Conservation (phyloP, 305 asterid genomes). For the Rubia peregrina region DNA sequence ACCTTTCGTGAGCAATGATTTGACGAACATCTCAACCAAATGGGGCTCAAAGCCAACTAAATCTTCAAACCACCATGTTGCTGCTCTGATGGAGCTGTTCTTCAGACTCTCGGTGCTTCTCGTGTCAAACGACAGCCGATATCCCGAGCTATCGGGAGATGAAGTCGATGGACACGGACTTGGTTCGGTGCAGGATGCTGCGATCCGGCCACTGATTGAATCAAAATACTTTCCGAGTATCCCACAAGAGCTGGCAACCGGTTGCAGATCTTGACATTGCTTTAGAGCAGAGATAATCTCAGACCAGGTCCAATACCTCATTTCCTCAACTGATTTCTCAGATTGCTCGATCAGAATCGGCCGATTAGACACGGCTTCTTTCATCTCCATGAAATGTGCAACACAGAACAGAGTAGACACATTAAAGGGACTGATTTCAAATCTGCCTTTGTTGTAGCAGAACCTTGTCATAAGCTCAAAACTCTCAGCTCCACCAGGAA, state of each 20-base stretch:
- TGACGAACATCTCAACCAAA: slow-evolving; percentile 33
- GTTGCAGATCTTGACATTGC: slow-evolving; percentile 41
- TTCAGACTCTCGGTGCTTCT: slow-evolving; percentile 70
- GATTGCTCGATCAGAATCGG: slow-evolving; percentile 42
- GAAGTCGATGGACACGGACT: slow-evolving; percentile 67
- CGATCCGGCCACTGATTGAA: slow-evolving; percentile 40
- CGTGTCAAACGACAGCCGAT: slow-evolving; percentile 55
- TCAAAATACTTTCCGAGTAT: slow-evolving; percentile 44
- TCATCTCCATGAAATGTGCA: slow-evolving; percentile 69
- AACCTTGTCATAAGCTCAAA: slow-evolving; percentile 69
- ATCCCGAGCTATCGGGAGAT: slow-evolving; percentile 62
- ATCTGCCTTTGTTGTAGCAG: slow-evolving; percentile 50
- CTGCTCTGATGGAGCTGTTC: slow-evolving; percentile 31
- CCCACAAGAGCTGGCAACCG: slow-evolving; percentile 28
- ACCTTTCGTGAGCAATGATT: slow-evolving; percentile 37
- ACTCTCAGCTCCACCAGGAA: slow-evolving; percentile 78
- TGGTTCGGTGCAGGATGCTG: slow-evolving; percentile 37
- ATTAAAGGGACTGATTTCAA: slow-evolving; percentile 45
- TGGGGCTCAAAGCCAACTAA: slow-evolving; percentile 28
- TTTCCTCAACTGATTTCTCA: slow-evolving; percentile 43
- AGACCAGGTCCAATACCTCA: slow-evolving; percentile 67
- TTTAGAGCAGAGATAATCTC: slow-evolving; percentile 55
- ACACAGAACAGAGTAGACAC: slow-evolving; percentile 40
- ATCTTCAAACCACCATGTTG: slow-evolving; percentile 91
- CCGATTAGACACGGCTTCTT: slow-evolving; percentile 23